A percentile compares a stretch with the other conserved stretches of the same genome.
Evolutionary conservation across 257 asterid genomes (phyloP).

Genomic region (Nicotiana tabacum): DNA sequence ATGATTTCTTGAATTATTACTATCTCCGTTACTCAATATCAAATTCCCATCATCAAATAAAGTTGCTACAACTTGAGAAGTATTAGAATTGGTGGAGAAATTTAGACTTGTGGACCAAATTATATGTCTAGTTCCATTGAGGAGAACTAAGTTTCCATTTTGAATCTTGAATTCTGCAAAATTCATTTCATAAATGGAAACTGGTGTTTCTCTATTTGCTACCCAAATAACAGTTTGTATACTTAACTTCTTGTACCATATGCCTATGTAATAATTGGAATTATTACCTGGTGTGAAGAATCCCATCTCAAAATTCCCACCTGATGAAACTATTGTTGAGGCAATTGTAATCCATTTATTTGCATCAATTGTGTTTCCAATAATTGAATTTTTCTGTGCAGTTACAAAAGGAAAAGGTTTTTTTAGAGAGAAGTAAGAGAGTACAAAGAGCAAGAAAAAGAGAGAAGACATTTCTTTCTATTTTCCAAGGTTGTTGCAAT

Average conservation of each 20-base stretch:
- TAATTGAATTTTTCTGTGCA: neutral
- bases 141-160: conserved; percentile 1
- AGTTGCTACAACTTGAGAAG: conserved; percentile 7
- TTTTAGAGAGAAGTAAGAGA: neutral
- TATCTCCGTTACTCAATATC: neutral
- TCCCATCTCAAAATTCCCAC: conserved; percentile 9
- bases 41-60: neutral
- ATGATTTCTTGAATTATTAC: neutral
- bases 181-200: conserved; percentile 6
- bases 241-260: neutral
- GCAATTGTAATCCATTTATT: conserved; percentile 4
- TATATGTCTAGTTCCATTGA: neutral
- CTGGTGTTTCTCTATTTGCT: conserved; percentile 4
- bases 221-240: conserved; percentile 9
- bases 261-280: conserved; percentile 5
- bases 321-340: neutral
- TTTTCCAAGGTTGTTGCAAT: neutral
- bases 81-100: neutral
- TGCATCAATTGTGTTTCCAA: conserved; percentile 3
- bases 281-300: conserved; percentile 9
- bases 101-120: conserved; percentile 12
- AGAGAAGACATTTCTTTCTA: neutral
- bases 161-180: conserved; percentile 4
- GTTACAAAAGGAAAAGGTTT: neutral
- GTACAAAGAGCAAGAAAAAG: neutral